Evolutionary conservation across 805 yeast genomes (phyloP), one percentile per base, ranked within the genome.

Genomic region (Spathaspora passalidarum): DNA sequence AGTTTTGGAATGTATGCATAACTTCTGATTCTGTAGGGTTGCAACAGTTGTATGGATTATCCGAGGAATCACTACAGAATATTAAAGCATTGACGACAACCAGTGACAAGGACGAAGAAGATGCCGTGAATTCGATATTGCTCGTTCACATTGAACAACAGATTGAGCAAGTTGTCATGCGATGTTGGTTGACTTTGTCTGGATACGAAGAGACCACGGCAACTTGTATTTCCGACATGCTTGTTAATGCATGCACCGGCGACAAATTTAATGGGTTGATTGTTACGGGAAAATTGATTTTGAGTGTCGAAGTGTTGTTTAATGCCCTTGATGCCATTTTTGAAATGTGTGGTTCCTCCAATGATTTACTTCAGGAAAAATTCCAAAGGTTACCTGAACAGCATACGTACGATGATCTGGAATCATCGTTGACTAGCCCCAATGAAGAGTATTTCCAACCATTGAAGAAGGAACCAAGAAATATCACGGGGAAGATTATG

Each of bases 161-260:
- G 44, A 79, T 91, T 45, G 90, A 85, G 57, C 59, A 60, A 42
- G 59, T 69, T 26, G 80, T 79, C 2, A 72, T 79, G 69, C 79
- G 78, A 35, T 86, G 92, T 34, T 95, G 99, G 98, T 75, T 88
- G 17, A 83, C 88, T 0, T 70, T 95, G 23, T 89, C 95, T 44
- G 86, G 84, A 32, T 95, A 81, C 62, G 99, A 94, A 63, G 99
- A 91, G 61, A 82, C 82, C 14, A 79, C 96, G 2, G 98, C 98
- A 0, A 78, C 88, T 0, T 83, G 89, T 59, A 89, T 94, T 14
- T 86, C 96, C 2, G 92, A 88, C 53, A 91, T 94, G 97, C 78
- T 94, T 40, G 86, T 89, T 51, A 77, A 76, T 51, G 90, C 96
- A 2, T 84, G 96, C 23, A 78, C 81, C 10, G 86, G 86, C 32